Base-by-base conservation (phyloP, 352 stramenopile species). In the Pythium phragmitis region DNA sequence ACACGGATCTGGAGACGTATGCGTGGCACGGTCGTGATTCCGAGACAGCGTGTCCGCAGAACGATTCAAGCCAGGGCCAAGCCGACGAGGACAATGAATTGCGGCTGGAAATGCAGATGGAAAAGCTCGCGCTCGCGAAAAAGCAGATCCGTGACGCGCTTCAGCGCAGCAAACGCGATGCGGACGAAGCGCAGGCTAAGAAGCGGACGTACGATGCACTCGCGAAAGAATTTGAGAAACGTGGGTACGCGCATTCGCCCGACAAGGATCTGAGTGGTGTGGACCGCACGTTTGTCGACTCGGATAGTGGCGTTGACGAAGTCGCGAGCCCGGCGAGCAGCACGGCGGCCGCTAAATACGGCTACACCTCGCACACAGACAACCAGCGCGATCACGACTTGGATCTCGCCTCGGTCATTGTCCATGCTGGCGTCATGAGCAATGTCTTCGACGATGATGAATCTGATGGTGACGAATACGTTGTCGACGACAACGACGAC, bases 1-100 rank as follows among this genome's bases (percentile, higher is more conserved):
- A 71, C 41, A 71, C 65, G 0, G 65, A 71, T 41, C 13, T 71
- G 1, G 65, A 67, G 26, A 57, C 63, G 0, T 69, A 69, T 36
- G 36, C 46, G 37, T 58, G 58, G 58, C 42, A 52, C 14, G 28
- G 45, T 33, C 53, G 49, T 13, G 53, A 58, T 26, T 59, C 54
- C 12, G 58, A 70, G 37, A 45, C 4, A 17, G n/a, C 34, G 28
- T 37, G 21, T 11, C 33, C 30, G 17, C 26, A 49, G 9, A 61
- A 42, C 51, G 51, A 67, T 39, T 39, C 3, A 13, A 71, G 67
- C 47, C 65, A 71, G 41, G 14, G n/a, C 8, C 49, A 37, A 14
- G 2, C 13, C 11, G 58, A 71, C 17, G 58, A 71, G 7, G 65
- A 71, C 45, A 60, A 63, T 30, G 58, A 59, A 42, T 28, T 67